These are phyloP conservation scores for Phragmites australis DNA, from an alignment of 176 grass and related monocot species.

Conservation along the genomic window DNA sequence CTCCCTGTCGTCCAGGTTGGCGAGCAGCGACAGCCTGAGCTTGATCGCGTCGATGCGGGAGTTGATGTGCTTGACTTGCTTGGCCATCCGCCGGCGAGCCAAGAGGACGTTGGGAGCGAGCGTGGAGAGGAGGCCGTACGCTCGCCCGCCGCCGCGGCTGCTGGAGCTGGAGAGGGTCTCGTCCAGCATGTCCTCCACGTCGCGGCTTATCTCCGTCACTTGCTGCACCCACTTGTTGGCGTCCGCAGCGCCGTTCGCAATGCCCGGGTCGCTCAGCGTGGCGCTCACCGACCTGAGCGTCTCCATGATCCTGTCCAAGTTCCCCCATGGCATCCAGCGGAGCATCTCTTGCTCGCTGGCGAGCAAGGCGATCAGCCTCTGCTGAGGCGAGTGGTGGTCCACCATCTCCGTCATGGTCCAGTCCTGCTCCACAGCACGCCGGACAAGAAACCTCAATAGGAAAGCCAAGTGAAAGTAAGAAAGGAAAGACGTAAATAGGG, in stretches of 20 bases:
- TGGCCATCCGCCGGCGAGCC: slow-evolving; percentile 10
- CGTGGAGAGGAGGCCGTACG: not conserved
- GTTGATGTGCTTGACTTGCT: slow-evolving; percentile 17
- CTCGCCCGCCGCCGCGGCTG: not conserved
- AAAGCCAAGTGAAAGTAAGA: not conserved
- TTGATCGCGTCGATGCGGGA: slow-evolving; percentile 16
- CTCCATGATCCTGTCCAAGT: not conserved
- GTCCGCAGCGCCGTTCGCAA: not conserved
- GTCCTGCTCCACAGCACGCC: not conserved
- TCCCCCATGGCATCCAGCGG: not conserved
- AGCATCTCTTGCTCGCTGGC: slow-evolving; percentile 6
- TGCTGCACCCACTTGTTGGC: slow-evolving; percentile 17
- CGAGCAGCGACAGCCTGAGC: not conserved
- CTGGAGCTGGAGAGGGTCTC: not conserved
- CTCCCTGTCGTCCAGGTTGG: slow-evolving; percentile 18
- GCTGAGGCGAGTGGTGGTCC: not conserved
- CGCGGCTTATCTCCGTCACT: not conserved
- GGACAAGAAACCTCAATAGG: not conserved
- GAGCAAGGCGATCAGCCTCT: slow-evolving; percentile 5
- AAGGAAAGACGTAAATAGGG: not conserved
- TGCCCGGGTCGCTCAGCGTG: not conserved
- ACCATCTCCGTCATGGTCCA: not conserved
- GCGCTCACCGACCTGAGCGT: not conserved
- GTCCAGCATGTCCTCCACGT: slow-evolving; percentile 15
- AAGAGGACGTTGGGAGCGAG: not conserved